These are phyloP conservation scores for Chaetomium tenue DNA, from an alignment of 495 filamentous ascomycete genomes.

Conservation along the genomic window DNA sequence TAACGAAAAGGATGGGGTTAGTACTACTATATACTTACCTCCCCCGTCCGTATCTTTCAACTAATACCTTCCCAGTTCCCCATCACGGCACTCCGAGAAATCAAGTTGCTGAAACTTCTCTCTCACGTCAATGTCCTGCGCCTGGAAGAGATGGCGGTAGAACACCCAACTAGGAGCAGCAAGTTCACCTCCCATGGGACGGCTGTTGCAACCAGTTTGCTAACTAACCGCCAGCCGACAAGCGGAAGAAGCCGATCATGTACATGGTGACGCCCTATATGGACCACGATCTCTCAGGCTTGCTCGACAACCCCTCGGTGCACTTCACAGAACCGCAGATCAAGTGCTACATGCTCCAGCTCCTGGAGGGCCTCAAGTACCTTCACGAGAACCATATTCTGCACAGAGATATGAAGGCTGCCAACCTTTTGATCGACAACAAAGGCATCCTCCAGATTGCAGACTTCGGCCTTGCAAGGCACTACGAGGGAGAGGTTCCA, in stretches of 20 bases:
- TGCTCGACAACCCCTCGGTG: constrained; percentile 91
- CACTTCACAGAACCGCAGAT: constrained; percentile 84
- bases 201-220: not conserved
- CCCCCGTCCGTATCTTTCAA: not conserved
- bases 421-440: constrained; percentile 96
- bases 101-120: constrained; percentile 93
- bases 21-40: constrained; percentile 27
- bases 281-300: constrained; percentile 95
- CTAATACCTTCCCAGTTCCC: constrained; percentile 54
- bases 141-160: constrained; percentile 94
- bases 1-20: constrained; percentile 77
- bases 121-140: constrained; percentile 84
- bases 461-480: constrained; percentile 92
- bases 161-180: constrained; percentile 66
- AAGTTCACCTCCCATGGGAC: constrained; percentile 26
- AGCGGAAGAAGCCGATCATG: constrained; percentile 80
- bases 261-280: constrained; percentile 99
- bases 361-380: constrained; percentile 85
- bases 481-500: constrained; percentile 85
- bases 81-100: constrained; percentile 78
- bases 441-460: constrained; percentile 91
- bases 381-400: constrained; percentile 87
- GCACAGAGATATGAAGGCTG: constrained; percentile 98
- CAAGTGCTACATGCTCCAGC: constrained; percentile 95
- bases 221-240: constrained; percentile 54